Conservation (phyloP, 306 rosid genomes). For the Elaeagnus macrophylla region DNA sequence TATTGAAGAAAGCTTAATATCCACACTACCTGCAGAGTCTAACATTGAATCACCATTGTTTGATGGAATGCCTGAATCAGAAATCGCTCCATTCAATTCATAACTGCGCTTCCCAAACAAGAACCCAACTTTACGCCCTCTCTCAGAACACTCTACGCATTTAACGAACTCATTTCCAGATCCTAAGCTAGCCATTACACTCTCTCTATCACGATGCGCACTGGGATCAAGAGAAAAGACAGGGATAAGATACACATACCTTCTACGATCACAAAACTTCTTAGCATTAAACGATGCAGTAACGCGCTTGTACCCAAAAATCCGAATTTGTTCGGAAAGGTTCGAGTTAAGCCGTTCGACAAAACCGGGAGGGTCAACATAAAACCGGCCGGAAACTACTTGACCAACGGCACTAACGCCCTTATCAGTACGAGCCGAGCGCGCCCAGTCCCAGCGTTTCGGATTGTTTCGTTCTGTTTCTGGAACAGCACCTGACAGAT, state of each 20-base stretch:
- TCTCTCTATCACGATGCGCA: slow-evolving; percentile 80
- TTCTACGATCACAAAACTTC: slow-evolving; percentile 92
- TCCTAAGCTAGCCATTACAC: slow-evolving; percentile 84
- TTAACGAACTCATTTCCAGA: slow-evolving; percentile 61
- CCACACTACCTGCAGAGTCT: slow-evolving; percentile 22
- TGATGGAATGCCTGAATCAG: slow-evolving; percentile 33
- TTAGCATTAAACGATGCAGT: slow-evolving; percentile 80
- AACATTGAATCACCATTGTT: slow-evolving; percentile 14
- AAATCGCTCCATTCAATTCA: slow-evolving; percentile 28
- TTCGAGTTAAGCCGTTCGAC: slow-evolving; percentile 73
- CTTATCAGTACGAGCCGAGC: slow-evolving; percentile 90
- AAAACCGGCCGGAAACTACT: slow-evolving; percentile 87
- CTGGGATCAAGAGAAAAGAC: slow-evolving; percentile 77
- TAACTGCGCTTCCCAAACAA: slow-evolving; percentile 51
- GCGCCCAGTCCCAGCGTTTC: slow-evolving; percentile 82
- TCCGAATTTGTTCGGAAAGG: slow-evolving; percentile 67
- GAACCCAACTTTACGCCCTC: slow-evolving; percentile 82
- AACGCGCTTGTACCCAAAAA: slow-evolving; percentile 78
- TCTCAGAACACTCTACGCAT: slow-evolving; percentile 75
- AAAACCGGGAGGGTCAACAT: slow-evolving; percentile 86
- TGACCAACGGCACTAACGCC: slow-evolving; percentile 97
- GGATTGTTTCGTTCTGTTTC: slow-evolving; percentile 69
- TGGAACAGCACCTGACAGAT: slow-evolving; percentile 65
- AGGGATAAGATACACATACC: slow-evolving; percentile 85
- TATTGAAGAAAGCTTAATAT: slow-evolving; percentile 20